Evolutionary conservation across 352 stramenopile species (phyloP), one percentile per base, ranked within the genome.

Genomic region (Elongisporangium senticosum): DNA sequence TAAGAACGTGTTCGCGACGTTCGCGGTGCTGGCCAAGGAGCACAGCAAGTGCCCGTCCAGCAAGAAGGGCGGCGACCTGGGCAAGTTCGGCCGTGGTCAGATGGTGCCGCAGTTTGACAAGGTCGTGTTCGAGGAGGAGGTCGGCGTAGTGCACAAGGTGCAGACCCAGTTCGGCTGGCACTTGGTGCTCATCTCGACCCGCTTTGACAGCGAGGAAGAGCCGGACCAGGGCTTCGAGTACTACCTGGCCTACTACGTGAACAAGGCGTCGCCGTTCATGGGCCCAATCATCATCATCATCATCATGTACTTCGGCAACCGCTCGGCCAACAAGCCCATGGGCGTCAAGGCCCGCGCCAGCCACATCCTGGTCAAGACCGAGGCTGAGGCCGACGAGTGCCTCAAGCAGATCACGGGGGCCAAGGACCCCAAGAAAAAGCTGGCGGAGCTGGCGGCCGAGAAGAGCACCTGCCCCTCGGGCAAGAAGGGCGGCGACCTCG

Each of bases 81-180:
- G 79, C 28, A 79, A 74, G 28, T 91, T 93, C 56, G 74, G 77
- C 28, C 78, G 77, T 22, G 81, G 83, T 14, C 76, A 90, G 63
- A 91, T 93, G 81, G 79, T 90, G 28, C 74, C 79, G 0, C 69
- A 80, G 63, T 93, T 93, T 55, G 83, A 93, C 62, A 69, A 69
- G 40, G 72, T 90, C 53, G 83, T 75, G 49, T 93, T 93, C 53
- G 77, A 85, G 54, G 68, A 83, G 53, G 72, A 83, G 1, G 67
- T 90, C 10, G 83, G 77, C 40, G 77, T 74, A 14, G 74, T 93
- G 50, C 79, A 91, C 79, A 93, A 93, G 73, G 84, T 93, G 39
- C 62, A 93, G 68, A 93, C 84, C 24, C 84, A 93, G 67, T 86
- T 89, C 37, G 78, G 78, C 24, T 89, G 76, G 76, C 78, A 89